A percentile compares a stretch with the other conserved stretches of the same genome.
These are phyloP conservation scores for Carex parvula DNA, from an alignment of 176 grass and related monocot species.

Conservation along the genomic window DNA sequence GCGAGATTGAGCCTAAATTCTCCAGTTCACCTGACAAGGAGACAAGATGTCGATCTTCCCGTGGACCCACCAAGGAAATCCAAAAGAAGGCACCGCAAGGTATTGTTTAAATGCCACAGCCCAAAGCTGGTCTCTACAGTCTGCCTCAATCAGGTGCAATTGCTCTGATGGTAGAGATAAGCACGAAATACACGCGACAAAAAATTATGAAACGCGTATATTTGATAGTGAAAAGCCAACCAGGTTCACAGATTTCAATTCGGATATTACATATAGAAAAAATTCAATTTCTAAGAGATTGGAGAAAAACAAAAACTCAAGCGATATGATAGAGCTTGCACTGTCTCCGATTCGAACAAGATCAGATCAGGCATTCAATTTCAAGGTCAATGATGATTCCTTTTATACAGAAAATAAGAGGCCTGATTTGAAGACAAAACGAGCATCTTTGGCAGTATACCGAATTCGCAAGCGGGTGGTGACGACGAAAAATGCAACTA, in stretches of 20 bases:
- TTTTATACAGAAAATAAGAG: slow-evolving; percentile 19
- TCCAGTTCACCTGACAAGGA: slow-evolving; percentile 31
- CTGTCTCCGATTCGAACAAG: slow-evolving; percentile 69
- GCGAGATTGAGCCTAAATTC: slow-evolving; percentile 29
- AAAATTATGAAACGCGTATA: slow-evolving; percentile 1
- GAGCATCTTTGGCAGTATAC: slow-evolving; percentile 33
- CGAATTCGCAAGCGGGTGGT: slow-evolving; percentile 49
- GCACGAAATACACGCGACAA: neutral
- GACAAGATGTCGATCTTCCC: slow-evolving; percentile 43
- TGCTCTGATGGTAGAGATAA: neutral
- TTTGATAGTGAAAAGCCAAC: slow-evolving; percentile 33
- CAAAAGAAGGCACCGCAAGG: slow-evolving; percentile 34
- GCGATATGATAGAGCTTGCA: slow-evolving; percentile 3
- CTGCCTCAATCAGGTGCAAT: slow-evolving; percentile 35
- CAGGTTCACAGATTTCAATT: slow-evolving; percentile 60
- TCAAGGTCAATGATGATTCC: neutral
- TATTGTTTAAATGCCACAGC: slow-evolving; percentile 32
- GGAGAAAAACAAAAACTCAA: neutral
- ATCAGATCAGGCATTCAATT: slow-evolving; percentile 27
- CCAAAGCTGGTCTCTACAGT: slow-evolving; percentile 43
- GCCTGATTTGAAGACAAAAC: slow-evolving; percentile 25
- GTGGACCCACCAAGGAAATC: slow-evolving; percentile 50
- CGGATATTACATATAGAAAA: slow-evolving; percentile 32
- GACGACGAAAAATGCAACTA: slow-evolving; percentile 30
- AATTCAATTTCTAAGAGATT: neutral